These are phyloP conservation scores for Rhodotorula sp. DNA, from an alignment of 1,284 basidiomycete genomes.

Conservation along the genomic window DNA sequence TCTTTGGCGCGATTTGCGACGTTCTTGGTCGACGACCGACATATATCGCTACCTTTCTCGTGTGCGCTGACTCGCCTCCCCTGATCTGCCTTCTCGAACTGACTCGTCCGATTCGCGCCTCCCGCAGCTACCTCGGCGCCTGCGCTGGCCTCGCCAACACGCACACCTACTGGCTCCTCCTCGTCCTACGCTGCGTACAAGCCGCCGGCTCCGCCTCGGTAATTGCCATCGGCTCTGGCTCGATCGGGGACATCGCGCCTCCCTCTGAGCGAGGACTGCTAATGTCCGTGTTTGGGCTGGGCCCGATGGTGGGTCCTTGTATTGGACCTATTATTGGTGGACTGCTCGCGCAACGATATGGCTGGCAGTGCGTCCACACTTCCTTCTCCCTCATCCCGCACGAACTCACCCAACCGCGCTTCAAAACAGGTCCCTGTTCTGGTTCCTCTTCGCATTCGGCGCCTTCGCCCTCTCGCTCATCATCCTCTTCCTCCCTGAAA, in stretches of 20 bases:
- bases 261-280: slow-evolving; percentile 34
- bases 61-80: slow-evolving; percentile 43
- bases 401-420: no score
- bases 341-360: slow-evolving; percentile 38
- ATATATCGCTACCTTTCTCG: slow-evolving; percentile 58
- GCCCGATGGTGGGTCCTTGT: slow-evolving; percentile 9
- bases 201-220: slow-evolving; percentile 57
- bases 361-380: slow-evolving; percentile 34
- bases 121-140: slow-evolving; percentile 40
- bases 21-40: slow-evolving; percentile 59
- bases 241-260: slow-evolving; percentile 42
- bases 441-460: slow-evolving; percentile 68
- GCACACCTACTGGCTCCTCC: slow-evolving; percentile 60
- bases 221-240: slow-evolving; percentile 41
- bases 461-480: slow-evolving; percentile 55
- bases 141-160: slow-evolving; percentile 65
- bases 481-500: slow-evolving; percentile 62
- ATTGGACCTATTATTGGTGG: slow-evolving; percentile 12
- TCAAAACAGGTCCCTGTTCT: slow-evolving; percentile 63
- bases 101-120: background rate
- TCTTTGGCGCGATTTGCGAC: slow-evolving; percentile 53
- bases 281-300: slow-evolving; percentile 31
- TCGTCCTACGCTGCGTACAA: slow-evolving; percentile 63
- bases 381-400: no score
- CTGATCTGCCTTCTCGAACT: background rate